Conservation (phyloP, 768 basidiomycete species). For the Kwoniella bestiolae region DNA sequence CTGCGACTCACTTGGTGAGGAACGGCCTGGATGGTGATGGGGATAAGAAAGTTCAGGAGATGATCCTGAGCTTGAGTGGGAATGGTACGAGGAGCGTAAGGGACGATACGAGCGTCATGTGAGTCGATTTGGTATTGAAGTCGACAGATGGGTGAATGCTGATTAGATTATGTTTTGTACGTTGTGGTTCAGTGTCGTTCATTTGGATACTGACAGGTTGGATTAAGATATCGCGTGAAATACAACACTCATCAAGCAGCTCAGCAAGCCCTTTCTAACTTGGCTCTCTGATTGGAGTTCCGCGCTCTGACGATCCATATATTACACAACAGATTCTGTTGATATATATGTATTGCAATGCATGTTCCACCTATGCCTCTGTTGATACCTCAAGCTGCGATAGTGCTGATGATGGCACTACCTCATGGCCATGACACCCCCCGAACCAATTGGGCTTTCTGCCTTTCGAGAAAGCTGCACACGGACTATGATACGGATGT, state of each 20-base stretch:
- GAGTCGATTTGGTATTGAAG: conserved; percentile 5
- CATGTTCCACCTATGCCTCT: background rate
- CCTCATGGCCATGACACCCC: background rate
- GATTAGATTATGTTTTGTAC: too few species aligned
- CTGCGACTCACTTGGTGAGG: conserved; percentile 37
- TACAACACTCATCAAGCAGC: too few species aligned
- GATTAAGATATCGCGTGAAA: too few species aligned
- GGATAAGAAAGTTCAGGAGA: conserved; percentile 17
- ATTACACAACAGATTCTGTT: too few species aligned
- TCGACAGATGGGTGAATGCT: background rate
- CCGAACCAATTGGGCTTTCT: background rate
- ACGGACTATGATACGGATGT: too few species aligned
- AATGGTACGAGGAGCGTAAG: conserved; percentile 23
- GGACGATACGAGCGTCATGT: conserved; percentile 40
- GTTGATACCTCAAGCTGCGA: too few species aligned
- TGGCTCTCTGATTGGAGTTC: too few species aligned
- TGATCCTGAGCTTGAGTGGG: conserved; percentile 31
- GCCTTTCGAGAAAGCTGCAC: background rate
- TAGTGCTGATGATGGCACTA: background rate
- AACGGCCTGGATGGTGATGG: conserved; percentile 28
- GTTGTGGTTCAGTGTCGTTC: background rate
- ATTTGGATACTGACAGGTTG: background rate
- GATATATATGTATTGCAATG: too few species aligned
- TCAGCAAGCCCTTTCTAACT: too few species aligned
- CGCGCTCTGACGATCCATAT: background rate